These are phyloP conservation scores for Ophiostoma triangulosporum DNA, from an alignment of 2,329 filamentous ascomycete genomes.

Conservation along the genomic window DNA sequence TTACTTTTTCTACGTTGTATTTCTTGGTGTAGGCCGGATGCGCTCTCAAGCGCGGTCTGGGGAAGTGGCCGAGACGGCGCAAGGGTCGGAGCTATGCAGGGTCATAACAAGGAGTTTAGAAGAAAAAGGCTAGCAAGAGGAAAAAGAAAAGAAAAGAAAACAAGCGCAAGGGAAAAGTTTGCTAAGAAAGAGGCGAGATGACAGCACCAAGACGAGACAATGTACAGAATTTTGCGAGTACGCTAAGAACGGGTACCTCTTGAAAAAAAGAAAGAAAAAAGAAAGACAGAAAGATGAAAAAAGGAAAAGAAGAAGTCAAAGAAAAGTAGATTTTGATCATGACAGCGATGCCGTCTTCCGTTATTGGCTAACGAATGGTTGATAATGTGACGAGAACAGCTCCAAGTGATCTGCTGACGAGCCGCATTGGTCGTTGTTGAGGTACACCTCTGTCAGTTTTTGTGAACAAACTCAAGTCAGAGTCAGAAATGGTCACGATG, in stretches of 20 bases:
- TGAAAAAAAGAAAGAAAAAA: background rate
- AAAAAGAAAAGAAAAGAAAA: background rate
- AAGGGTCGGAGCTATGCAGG: background rate
- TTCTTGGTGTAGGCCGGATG: constrained; percentile 1
- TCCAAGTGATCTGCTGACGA: background rate
- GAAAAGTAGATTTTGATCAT: background rate
- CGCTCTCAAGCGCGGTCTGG: constrained; percentile 6
- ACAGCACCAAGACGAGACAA: background rate
- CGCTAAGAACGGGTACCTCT: no score
- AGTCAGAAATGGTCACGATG: background rate
- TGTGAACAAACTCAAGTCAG: no score
- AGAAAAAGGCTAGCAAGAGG: background rate
- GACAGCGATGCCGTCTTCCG: background rate
- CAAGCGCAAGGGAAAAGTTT: background rate
- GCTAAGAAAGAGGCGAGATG: background rate
- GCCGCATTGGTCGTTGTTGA: background rate
- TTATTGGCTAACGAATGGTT: background rate
- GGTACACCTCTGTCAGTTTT: no score
- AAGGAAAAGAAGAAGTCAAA: background rate
- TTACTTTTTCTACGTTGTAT: background rate
- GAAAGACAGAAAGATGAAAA: background rate
- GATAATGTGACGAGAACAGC: background rate
- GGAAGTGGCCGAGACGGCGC: constrained; percentile 6
- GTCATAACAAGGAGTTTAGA: background rate
- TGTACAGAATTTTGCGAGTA: no score